Evolutionary conservation across 768 basidiomycete genomes (phyloP).

Genomic region (Tylopilus intermedius): DNA sequence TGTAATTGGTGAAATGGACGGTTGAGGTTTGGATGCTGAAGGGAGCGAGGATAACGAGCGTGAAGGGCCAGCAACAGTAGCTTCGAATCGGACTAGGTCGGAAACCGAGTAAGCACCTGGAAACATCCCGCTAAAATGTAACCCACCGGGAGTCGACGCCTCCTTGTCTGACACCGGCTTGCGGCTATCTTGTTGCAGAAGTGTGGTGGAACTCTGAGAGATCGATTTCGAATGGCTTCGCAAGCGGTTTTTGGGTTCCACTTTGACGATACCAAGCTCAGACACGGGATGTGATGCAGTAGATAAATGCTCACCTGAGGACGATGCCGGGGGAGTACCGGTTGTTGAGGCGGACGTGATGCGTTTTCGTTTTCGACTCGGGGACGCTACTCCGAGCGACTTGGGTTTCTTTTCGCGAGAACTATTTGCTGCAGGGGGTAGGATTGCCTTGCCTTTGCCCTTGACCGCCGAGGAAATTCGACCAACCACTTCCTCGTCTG

Average conservation of each 20-base stretch:
- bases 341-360: conserved; percentile 16
- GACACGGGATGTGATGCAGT: background rate
- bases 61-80: conserved; percentile 8
- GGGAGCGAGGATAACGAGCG: conserved; percentile 4
- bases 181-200: conserved; percentile 3
- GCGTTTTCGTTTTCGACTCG: conserved; percentile 24
- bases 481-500: conserved; percentile 1
- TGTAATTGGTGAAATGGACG: background rate
- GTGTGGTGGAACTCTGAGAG: conserved; percentile 3
- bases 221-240: conserved; percentile 5
- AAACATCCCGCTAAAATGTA: background rate
- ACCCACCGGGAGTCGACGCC: conserved; percentile 12
- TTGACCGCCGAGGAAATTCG: conserved; percentile 1
- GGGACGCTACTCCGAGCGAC: conserved; percentile 7
- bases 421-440: background rate
- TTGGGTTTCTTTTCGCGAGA: conserved; percentile 11
- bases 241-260: conserved; percentile 1
- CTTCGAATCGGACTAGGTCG: conserved; percentile 10
- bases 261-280: conserved; percentile 9
- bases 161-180: background rate
- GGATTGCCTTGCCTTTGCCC: conserved; percentile 19
- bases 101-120: conserved; percentile 3
- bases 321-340: conserved; percentile 2
- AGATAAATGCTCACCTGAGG: conserved; percentile 21
- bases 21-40: conserved; percentile 10